These are phyloP conservation scores for Lachancea sp. DNA, from an alignment of 805 yeast species.

Conservation along the genomic window DNA sequence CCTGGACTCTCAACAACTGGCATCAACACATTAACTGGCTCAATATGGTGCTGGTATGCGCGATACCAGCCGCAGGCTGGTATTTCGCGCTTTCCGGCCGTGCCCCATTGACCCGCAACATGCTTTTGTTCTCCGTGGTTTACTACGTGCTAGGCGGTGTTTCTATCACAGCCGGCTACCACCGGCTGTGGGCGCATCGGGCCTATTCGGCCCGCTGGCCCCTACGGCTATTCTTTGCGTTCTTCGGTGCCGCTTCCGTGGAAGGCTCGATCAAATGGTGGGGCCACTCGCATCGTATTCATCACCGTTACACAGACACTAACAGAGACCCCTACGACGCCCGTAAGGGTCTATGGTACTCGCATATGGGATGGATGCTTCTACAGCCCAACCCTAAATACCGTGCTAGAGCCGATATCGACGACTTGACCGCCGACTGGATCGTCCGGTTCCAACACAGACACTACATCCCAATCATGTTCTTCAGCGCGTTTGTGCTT, in stretches of 20 bases:
- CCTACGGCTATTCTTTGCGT: constrained; percentile 57
- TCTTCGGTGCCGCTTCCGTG: constrained; percentile 76
- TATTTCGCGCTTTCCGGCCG: constrained; percentile 34
- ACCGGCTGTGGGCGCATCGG: constrained; percentile 72
- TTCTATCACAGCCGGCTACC: constrained; percentile 82
- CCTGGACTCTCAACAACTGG: constrained; percentile 73
- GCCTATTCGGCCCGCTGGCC: constrained; percentile 60
- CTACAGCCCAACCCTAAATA: constrained; percentile 72
- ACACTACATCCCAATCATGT: constrained; percentile 61
- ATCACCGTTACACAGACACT: constrained; percentile 83
- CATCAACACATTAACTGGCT: constrained; percentile 73
- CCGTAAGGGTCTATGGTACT: constrained; percentile 74
- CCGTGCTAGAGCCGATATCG: constrained; percentile 75
- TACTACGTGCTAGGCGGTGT: constrained; percentile 58
- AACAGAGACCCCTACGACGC: constrained; percentile 82
- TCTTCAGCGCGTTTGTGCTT: constrained; percentile 50
- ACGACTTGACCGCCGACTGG: constrained; percentile 74
- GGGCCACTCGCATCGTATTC: constrained; percentile 80
- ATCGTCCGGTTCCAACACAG: constrained; percentile 76
- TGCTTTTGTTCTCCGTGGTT: constrained; percentile 41
- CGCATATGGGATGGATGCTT: constrained; percentile 86
- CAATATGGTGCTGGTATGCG: constrained; percentile 56
- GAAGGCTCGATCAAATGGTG: constrained; percentile 89
- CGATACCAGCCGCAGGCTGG: constrained; percentile 53
- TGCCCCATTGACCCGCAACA: constrained; percentile 45